Evolutionary conservation across 176 grass and related monocot genomes (phyloP), one percentile per base, ranked within the genome.

Genomic region (Oryza longistaminata): DNA sequence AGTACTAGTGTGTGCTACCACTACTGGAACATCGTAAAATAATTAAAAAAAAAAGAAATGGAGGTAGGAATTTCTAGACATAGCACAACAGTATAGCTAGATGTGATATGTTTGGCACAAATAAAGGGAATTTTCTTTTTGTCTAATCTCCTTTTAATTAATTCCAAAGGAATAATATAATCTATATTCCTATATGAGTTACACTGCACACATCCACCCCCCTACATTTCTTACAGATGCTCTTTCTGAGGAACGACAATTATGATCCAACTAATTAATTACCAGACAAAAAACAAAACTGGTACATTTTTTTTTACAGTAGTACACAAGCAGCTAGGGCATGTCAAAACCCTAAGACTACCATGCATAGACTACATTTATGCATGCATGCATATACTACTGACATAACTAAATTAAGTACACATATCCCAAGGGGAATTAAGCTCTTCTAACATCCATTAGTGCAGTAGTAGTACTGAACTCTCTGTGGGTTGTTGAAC

Each of bases 401-500:
- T 55, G 46, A 34, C 73, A 73, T 9, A 65, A 7, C 25, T 1
- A 50, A 14, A 7, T 7, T 39, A 19, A 19, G 53, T n/a, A 58
- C 53, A 58, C 53, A 58, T 2, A 58, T 2, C 17, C 53, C 53
- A 9, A 6, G 53, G 53, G 12, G 17, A 58, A 58, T 58, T 58
- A 21, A 58, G 53, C 17, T 58, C 53, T 58, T 19, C 16, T 58
- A 58, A 58, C 29, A 31, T 58, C 16, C 53, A n/a, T 58, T 58
- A 58, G 26, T 68, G 31, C 49, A 70, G 43, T 61, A 21, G 70
- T 35, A 52, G 39, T 64, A 71, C 22, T 81, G 53, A 69, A 60
- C 25, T 71, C 14, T 6, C 50, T 64, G 82, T 64, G 82, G 75
- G 60, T 83, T 66, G 88, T 83, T 83, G 80, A 87, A 74, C 80